These are phyloP conservation scores for Paraphoma sp. DNA, from an alignment of 2,329 filamentous ascomycete genomes.

Conservation along the genomic window DNA sequence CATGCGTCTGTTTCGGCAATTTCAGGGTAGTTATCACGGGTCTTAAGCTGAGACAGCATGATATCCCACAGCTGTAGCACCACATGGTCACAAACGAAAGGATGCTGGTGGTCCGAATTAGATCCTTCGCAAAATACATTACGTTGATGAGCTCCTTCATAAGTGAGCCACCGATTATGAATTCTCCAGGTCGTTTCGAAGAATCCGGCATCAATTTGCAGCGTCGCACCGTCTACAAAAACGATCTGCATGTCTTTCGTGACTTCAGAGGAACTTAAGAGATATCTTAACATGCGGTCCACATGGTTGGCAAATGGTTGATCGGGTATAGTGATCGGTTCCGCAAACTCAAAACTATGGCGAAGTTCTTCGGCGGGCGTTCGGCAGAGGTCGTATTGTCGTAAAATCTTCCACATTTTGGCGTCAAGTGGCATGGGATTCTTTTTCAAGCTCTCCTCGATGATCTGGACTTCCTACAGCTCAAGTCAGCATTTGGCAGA, in stretches of 20 bases:
- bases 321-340: neutral
- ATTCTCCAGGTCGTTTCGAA: constrained; percentile 4
- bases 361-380: constrained; percentile 3
- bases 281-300: neutral
- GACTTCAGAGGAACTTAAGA: neutral
- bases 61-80: constrained; percentile 13
- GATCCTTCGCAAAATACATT: constrained; percentile 1
- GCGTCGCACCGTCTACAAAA: neutral
- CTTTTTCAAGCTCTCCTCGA: constrained; percentile 5
- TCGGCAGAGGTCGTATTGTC: neutral
- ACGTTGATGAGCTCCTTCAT: constrained; percentile 6
- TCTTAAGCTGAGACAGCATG: constrained; percentile 5
- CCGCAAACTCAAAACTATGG: constrained; percentile 1
- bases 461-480: constrained; percentile 1
- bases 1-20: neutral
- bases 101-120: neutral
- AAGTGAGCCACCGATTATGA: constrained; percentile 10
- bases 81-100: constrained; percentile 14
- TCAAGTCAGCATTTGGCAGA: neutral
- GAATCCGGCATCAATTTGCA: neutral
- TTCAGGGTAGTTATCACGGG: neutral
- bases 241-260: neutral
- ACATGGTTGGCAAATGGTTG: neutral
- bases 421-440: neutral
- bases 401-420: constrained; percentile 5